Evolutionary conservation across 2,329 filamentous ascomycete genomes (phyloP), one percentile per base, ranked within the genome.

Genomic region (Botrytis tulipae): DNA sequence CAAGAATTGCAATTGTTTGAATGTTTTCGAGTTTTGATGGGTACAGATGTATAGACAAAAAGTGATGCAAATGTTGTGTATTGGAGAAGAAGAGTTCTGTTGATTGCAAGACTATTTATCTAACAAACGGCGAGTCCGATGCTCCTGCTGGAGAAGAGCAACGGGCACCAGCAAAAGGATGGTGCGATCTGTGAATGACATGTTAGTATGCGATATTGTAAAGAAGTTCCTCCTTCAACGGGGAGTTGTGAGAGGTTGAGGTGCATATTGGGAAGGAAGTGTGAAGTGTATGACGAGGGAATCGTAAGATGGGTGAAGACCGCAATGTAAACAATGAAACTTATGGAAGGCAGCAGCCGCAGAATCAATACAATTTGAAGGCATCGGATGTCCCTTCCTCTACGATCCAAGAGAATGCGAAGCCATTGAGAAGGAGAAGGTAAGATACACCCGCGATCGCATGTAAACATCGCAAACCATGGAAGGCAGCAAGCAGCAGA

Each of bases 81-180:
- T 72, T 35, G 62, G 42, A 57, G 71, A 72, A 72, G 70, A 72
- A 72, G 37, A 29, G 59, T 60, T 71, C 67, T 66, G 67, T 22
- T 22, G 40, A 59, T 25, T 68, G 48, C 35, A 72, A 32, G 29
- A 29, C 48, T 48, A 57, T 86, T 88, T 90, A 90, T 82, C 85
- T 84, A 76, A 85, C 87, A 82, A 86, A 85, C 82, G 85, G 83
- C 79, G 87, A 89, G 87, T 91, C 89, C 88, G 89, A 91, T 91
- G 93, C 89, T 86, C 93, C 94, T 84, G 91, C 90, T 84, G 92
- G 90, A 86, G 93, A 91, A 89, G 93, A 93, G 89, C 94, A 95
- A 89, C 93, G 94, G 92, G 90, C 92, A 91, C 92, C 92, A 89
- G 95, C 95, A 91, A 94, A 97, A 88, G 94, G 93, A 90, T 97